Conservation (phyloP, 305 asterid genomes). For the Ajuga reptans region DNA sequence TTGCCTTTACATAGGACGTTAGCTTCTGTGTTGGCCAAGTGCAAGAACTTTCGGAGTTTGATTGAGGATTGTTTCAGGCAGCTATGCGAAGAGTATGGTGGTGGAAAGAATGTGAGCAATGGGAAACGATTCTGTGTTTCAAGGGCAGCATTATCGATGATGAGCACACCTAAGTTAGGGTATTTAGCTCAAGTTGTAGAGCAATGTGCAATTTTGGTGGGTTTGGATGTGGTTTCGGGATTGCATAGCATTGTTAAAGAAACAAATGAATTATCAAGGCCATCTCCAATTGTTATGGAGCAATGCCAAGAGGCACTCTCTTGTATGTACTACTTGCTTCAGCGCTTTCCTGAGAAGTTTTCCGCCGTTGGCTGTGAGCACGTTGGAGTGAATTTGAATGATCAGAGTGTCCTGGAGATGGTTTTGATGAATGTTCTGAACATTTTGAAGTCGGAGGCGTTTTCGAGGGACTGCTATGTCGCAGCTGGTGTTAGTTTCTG, state of each 20-base stretch:
- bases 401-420: slow-evolving; percentile 37
- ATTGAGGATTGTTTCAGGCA: slow-evolving; percentile 49
- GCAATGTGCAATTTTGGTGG: slow-evolving; percentile 66
- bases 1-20: slow-evolving; percentile 70
- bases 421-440: slow-evolving; percentile 41
- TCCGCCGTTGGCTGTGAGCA: slow-evolving; percentile 5
- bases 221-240: slow-evolving; percentile 66
- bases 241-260: slow-evolving; percentile 49
- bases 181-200: slow-evolving; percentile 71
- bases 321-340: slow-evolving; percentile 83
- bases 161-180: slow-evolving; percentile 86
- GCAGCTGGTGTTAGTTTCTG: slow-evolving; percentile 91
- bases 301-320: slow-evolving; percentile 97
- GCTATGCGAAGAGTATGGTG: slow-evolving; percentile 69
- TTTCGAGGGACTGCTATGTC: slow-evolving; percentile 88
- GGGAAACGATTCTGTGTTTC: slow-evolving; percentile 77
- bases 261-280: slow-evolving; percentile 55
- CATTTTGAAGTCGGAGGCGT: slow-evolving; percentile 62
- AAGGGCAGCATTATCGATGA: slow-evolving; percentile 76
- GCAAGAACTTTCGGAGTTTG: slow-evolving; percentile 38
- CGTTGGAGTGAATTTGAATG: slow-evolving; percentile 19
- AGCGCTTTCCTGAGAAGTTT: slow-evolving; percentile 68
- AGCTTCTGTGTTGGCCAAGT: slow-evolving; percentile 60
- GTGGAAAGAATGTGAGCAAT: slow-evolving; percentile 31
- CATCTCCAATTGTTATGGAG: slow-evolving; percentile 89